Base-by-base conservation (phyloP, 768 basidiomycete species). In the Suillus variegatus region DNA sequence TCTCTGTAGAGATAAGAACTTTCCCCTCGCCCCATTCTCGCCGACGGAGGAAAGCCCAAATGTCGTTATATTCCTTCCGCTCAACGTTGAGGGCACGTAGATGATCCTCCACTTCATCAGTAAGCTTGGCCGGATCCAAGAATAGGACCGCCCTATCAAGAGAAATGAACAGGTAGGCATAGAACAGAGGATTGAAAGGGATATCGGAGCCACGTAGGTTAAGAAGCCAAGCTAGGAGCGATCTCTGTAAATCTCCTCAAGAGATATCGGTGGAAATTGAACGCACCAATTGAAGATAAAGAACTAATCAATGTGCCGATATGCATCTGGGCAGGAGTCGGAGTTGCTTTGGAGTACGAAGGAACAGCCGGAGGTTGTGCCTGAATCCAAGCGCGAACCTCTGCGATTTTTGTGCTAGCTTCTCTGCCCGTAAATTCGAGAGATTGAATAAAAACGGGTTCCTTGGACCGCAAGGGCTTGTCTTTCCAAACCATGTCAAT, bases 161-260 rank as follows among this genome's bases (percentile, higher is more conserved):
- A 4, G 88, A 84, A 47, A 98, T 82, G 70, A 89, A 92, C 22
- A 96, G 78, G 73, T 97, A 99, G 0, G 92, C 86, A 61, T 91
- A 92, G 80, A 97, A 97, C 10, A 99, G 85, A 0, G 97, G 97
- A 73, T 94, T 95, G 81, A 88, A 93, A 0, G 94, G 93, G 56
- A 98, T 89, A 71, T 98, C 96, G 3, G 86, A 84, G 43, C 95
- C 96, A 58, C 97, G 90, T 62, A 96, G 80, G 73, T 99, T 99
- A 41, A 98, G 81, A 3, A 92, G 71, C 81, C 94, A 97, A 0
- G 97, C 97, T 87, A 78, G 38, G 28, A 54, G 40, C 40, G 64
- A 61, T 44, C 16, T 43, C 18, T 13, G 41, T 60, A 20, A 60
- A 60, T 28, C 20, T 8, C 58, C 25, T 12, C 10, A 20, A 60